phyloP scores from a whole-genome alignment of 2,329 filamentous ascomycete genomes.

The Penicillium sp. region DNA sequence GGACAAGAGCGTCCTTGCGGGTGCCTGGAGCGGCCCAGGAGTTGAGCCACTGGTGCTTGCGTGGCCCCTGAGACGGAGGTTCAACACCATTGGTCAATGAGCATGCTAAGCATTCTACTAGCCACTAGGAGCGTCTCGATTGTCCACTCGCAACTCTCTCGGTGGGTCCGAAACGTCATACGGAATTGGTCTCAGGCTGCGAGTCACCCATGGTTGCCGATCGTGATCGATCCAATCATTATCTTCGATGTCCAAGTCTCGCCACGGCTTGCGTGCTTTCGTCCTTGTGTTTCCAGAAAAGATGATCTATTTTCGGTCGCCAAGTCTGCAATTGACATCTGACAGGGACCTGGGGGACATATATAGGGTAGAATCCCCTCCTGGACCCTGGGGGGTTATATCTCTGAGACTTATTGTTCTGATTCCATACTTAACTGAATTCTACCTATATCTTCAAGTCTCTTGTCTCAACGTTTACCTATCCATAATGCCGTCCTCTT shows the following conservation, averaged over 20 bases:
- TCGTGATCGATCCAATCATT: conserved; percentile 20
- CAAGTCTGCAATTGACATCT: background rate
- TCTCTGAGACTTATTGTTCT: background rate
- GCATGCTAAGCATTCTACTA: conserved; percentile 25
- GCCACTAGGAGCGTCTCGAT: conserved; percentile 2
- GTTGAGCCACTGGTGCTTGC: conserved; percentile 24
- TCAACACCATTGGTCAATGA: conserved; percentile 14
- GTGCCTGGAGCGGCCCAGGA: conserved; percentile 10
- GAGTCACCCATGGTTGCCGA: conserved; percentile 10
- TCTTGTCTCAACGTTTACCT: background rate
- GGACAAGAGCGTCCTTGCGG: conserved; percentile 6
- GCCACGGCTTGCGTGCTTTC: conserved; percentile 24
- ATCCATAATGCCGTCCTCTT: conserved; percentile 20
- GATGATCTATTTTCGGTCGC: conserved; percentile 21
- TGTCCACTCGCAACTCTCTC: conserved; percentile 10
- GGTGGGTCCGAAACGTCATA: conserved; percentile 20
- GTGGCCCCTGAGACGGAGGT: conserved; percentile 4
- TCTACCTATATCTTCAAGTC: background rate
- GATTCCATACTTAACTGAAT: background rate
- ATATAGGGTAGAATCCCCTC: conserved; percentile 3
- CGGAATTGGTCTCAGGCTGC: conserved; percentile 8
- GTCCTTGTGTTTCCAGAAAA: background rate
- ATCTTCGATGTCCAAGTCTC: conserved; percentile 6
- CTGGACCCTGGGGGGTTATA: too few species aligned
- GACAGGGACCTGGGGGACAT: conserved; percentile 1